Evolutionary conservation across 2,329 filamentous ascomycete species (phyloP), one percentile per base, ranked within the genome.

Genomic region (Arthrobotrys pseudoclavata): DNA sequence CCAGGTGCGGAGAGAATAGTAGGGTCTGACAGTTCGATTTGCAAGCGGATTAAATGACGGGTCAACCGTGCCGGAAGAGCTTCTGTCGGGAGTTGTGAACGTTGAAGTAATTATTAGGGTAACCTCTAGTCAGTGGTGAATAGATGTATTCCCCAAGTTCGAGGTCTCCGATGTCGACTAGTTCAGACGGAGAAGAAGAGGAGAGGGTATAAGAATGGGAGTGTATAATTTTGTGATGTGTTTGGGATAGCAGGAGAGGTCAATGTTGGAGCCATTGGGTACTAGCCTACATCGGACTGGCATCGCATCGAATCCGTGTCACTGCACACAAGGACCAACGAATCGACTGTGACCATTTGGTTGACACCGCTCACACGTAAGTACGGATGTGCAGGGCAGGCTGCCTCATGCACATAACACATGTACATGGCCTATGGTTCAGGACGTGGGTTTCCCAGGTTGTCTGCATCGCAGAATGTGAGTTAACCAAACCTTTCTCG

Each of bases 251-350:
- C 24, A 53, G 42, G 42, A 29, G 47, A 60, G 55, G 55, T 42
- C 55, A 60, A 60, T 60, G 50, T 47, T 48, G 61, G 34, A 45
- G 64, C 57, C 50, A 69, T 76, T 70, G 60, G 47, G 66, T 40
- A 31, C 72, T 71, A 45, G 74, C 47, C 60, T 70, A 69, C 74
- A 77, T 69, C 61, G 53, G 67, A 67, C 67, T 66, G 74, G 72
- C 67, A 76, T 76, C 72, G 72, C 67, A 77, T 77, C 74, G 67
- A 77, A 71, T 62, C 67, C 61, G 74, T 68, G 55, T 61, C 69
- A 62, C 69, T 62, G 69, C 53, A 62, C 31, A 60, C 47, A 37
- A 61, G 48, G 55, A 62, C 60, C 37, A 63, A 77, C 74, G 74
- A 77, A 77, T 77, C 42, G 74, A 61, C 22, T 26, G 40, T 37